Conservation (phyloP, 139 green algal genomes). For the Micromonas commoda region DNA sequence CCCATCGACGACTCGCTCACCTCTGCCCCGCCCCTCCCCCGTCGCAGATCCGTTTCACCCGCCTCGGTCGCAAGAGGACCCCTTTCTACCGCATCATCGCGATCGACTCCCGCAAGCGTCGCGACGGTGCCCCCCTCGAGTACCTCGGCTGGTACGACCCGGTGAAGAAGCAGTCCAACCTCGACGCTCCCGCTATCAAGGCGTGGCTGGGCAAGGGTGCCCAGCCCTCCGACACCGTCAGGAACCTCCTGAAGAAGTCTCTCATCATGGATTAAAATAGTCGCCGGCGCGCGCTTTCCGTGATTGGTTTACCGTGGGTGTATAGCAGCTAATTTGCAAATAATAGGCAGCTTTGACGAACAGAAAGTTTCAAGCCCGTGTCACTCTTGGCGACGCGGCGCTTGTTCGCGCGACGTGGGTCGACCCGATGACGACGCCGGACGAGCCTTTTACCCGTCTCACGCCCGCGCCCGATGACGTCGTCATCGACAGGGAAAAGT, state of each 20-base stretch:
- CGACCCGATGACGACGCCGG: not conserved
- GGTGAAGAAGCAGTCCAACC: constrained; percentile 78
- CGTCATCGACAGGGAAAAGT: not conserved
- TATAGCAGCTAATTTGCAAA: no score
- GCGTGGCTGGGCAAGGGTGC: constrained; percentile 81
- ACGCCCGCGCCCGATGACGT: not conserved
- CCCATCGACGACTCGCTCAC: not conserved
- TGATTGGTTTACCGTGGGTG: not conserved
- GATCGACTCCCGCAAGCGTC: constrained; percentile 70
- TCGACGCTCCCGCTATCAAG: constrained; percentile 91
- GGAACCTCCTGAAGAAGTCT: constrained; percentile 72
- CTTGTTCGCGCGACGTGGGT: no score
- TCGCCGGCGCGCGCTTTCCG: not conserved
- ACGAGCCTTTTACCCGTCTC: not conserved
- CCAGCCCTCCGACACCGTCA: constrained; percentile 78
- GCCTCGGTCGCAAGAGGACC: constrained; percentile 75
- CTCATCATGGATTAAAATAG: constrained; percentile 46
- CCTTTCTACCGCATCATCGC: constrained; percentile 85
- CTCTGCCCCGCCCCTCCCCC: no score
- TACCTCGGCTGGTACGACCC: constrained; percentile 84
- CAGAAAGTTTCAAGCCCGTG: no score
- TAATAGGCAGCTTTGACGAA: no score
- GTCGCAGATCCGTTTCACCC: constrained; percentile 75
- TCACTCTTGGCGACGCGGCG: no score
- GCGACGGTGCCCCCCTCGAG: constrained; percentile 65